Conservation (phyloP, 306 rosid species). For the Styphnolobium japonicum region DNA sequence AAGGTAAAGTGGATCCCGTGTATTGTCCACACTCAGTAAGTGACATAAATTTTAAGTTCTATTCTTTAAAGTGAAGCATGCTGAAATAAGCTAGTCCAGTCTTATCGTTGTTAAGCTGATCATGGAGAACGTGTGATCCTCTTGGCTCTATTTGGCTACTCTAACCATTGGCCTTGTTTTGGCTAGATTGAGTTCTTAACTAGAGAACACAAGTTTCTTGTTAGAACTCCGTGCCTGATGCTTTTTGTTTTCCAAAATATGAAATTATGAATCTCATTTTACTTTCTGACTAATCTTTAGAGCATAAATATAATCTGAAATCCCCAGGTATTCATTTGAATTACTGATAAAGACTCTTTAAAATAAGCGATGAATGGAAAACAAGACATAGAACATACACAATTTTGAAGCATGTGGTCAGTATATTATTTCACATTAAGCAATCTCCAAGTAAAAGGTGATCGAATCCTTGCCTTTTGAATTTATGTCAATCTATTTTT, state of each 20-base stretch:
- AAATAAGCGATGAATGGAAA: neutral
- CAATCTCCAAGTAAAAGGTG: neutral
- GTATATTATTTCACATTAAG: neutral
- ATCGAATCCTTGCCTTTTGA: neutral
- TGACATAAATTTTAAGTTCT: too few relatives aligned
- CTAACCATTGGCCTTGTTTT: neutral
- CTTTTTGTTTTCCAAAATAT: neutral
- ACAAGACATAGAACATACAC: too few relatives aligned
- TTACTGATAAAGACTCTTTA: neutral
- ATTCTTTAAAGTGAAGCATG: too few relatives aligned
- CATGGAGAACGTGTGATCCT: neutral
- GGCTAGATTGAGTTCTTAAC: neutral
- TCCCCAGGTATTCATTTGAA: neutral
- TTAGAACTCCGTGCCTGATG: neutral
- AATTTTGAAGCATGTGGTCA: neutral
- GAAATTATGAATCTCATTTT: neutral
- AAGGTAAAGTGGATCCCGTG: too few relatives aligned
- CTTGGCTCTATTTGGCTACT: neutral
- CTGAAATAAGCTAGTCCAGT: too few relatives aligned
- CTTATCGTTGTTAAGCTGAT: too few relatives aligned
- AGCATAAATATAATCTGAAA: too few relatives aligned
- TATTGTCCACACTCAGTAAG: too few relatives aligned
- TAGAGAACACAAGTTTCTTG: neutral
- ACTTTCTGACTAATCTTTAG: neutral
- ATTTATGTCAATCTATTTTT: neutral